These are phyloP conservation scores for Naganishia vishniacii DNA, from an alignment of 768 basidiomycete genomes.

Conservation along the genomic window DNA sequence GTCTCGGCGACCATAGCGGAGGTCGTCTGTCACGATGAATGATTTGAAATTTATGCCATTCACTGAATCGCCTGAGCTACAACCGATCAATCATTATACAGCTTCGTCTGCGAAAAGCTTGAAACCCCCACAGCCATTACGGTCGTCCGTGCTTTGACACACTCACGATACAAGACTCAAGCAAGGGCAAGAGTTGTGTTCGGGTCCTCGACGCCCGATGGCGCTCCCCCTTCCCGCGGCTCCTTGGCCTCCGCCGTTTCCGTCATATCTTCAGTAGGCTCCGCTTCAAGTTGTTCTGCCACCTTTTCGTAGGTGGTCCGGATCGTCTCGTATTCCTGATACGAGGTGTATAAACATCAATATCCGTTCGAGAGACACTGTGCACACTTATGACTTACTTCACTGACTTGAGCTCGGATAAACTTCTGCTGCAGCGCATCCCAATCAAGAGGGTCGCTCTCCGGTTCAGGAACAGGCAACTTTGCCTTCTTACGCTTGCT, in stretches of 20 bases:
- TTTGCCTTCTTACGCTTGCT: slow-evolving; percentile 22
- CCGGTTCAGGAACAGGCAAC: slow-evolving; percentile 16
- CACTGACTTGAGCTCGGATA: not conserved
- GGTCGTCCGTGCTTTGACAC: not conserved
- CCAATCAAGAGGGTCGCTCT: slow-evolving; percentile 5
- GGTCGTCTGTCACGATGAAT: too few relatives aligned
- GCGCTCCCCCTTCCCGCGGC: too few relatives aligned
- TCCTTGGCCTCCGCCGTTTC: too few relatives aligned
- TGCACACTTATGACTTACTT: not conserved
- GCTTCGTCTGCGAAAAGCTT: too few relatives aligned
- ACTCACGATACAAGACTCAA: not conserved
- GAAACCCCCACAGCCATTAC: too few relatives aligned
- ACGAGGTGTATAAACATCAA: not conserved
- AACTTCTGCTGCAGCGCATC: slow-evolving; percentile 19
- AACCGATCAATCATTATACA: too few relatives aligned
- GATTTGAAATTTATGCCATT: too few relatives aligned
- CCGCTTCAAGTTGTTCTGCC: not conserved
- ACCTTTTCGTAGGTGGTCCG: slow-evolving; percentile 14
- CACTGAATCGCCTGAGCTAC: too few relatives aligned
- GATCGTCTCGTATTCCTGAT: slow-evolving; percentile 15
- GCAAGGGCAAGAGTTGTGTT: too few relatives aligned
- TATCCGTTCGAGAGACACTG: not conserved
- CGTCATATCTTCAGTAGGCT: not conserved
- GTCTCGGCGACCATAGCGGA: too few relatives aligned
- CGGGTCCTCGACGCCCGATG: too few relatives aligned